Conservation (phyloP, 2,329 filamentous ascomycete genomes). For the Penicillium sumatraense region DNA sequence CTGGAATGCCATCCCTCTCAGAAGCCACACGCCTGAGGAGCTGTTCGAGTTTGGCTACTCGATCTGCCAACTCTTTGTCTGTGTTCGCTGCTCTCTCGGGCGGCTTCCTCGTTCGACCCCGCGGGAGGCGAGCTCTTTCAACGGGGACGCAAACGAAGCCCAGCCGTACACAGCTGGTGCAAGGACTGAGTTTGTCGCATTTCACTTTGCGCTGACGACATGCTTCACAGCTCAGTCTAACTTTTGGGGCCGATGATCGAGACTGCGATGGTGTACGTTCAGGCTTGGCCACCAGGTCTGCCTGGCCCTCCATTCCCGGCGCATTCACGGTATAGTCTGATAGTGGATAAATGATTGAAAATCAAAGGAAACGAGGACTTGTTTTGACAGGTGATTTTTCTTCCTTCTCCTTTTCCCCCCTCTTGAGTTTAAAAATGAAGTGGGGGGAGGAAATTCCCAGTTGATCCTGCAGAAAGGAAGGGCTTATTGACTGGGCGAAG, state of each 20-base stretch:
- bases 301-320: slow-evolving; percentile 16
- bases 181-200: slow-evolving; percentile 39
- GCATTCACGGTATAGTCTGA: background rate
- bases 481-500: background rate
- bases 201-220: slow-evolving; percentile 40
- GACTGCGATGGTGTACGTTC: slow-evolving; percentile 12
- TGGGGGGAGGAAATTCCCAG: background rate
- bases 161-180: slow-evolving; percentile 34
- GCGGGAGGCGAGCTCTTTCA: slow-evolving; percentile 36
- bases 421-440: no score
- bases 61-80: slow-evolving; percentile 25
- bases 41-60: slow-evolving; percentile 30
- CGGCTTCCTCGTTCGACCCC: slow-evolving; percentile 31
- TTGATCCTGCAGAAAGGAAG: background rate
- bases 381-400: background rate
- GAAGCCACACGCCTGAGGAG: slow-evolving; percentile 24
- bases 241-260: slow-evolving; percentile 24
- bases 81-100: slow-evolving; percentile 16
- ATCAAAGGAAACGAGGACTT: background rate
- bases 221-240: slow-evolving; percentile 36
- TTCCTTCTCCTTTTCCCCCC: background rate
- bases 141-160: slow-evolving; percentile 34
- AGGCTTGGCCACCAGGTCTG: slow-evolving; percentile 9
- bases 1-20: slow-evolving; percentile 11
- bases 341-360: background rate